These are phyloP conservation scores for Penicillium salamii DNA, from an alignment of 495 filamentous ascomycete species.

Conservation along the genomic window DNA sequence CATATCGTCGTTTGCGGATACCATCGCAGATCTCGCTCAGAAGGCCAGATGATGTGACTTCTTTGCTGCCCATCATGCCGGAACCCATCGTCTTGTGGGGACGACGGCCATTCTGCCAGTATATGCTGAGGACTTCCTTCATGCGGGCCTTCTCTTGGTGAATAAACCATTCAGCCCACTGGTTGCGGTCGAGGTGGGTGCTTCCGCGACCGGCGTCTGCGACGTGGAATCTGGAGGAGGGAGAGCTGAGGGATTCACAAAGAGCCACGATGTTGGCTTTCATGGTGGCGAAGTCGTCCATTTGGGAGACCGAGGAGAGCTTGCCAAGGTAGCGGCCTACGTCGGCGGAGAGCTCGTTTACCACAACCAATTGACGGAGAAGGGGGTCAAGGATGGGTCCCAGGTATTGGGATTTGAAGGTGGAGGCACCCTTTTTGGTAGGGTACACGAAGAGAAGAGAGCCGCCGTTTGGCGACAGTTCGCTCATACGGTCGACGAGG, in stretches of 20 bases:
- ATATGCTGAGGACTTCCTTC: slow-evolving; percentile 55
- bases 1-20: slow-evolving; percentile 49
- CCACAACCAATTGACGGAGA: slow-evolving; percentile 61
- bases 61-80: slow-evolving; percentile 35
- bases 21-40: slow-evolving; percentile 64
- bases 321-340: slow-evolving; percentile 55
- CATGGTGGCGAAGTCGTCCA: slow-evolving; percentile 59
- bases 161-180: slow-evolving; percentile 70
- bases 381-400: slow-evolving; percentile 67
- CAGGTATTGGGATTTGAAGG: slow-evolving; percentile 64
- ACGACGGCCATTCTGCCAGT: slow-evolving; percentile 52
- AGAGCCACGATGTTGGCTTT: slow-evolving; percentile 48
- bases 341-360: slow-evolving; percentile 60
- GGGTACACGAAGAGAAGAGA: slow-evolving; percentile 68
- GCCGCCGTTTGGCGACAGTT: slow-evolving; percentile 59
- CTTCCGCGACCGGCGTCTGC: slow-evolving; percentile 52
- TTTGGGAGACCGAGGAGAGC: slow-evolving; percentile 55
- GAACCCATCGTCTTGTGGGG: slow-evolving; percentile 31
- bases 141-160: slow-evolving; percentile 69
- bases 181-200: slow-evolving; percentile 52
- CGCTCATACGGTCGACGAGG: slow-evolving; percentile 64
- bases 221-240: slow-evolving; percentile 44
- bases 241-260: slow-evolving; percentile 41
- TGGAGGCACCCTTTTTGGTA: slow-evolving; percentile 58
- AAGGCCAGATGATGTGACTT: slow-evolving; percentile 52